Percentiles rank a stretch among this genome's conserved stretches.
phyloP scores from a whole-genome alignment of 1,284 basidiomycete genomes.

The Sporisorium iseilematis-ciliati region DNA sequence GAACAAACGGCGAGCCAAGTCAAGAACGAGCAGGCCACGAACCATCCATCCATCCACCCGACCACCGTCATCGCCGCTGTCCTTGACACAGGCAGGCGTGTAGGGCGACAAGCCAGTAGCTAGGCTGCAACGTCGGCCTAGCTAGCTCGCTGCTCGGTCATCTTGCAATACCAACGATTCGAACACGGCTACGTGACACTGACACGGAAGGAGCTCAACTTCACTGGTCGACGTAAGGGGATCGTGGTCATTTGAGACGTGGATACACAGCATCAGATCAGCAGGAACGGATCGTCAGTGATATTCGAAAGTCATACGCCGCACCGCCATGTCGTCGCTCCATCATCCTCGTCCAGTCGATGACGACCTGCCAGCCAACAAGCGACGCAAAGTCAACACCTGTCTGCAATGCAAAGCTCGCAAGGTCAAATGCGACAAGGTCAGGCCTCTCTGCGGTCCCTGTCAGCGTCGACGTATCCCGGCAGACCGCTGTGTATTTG shows the following conservation, averaged over 20 bases:
- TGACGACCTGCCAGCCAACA: slow-evolving; percentile 43
- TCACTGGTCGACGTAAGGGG: neutral
- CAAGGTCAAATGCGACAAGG: slow-evolving; percentile 65
- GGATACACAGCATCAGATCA: neutral
- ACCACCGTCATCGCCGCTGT: neutral
- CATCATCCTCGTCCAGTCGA: slow-evolving; percentile 42
- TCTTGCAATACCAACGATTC: neutral
- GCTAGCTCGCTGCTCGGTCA: neutral
- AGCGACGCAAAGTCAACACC: slow-evolving; percentile 66
- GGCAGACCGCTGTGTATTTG: slow-evolving; percentile 58
- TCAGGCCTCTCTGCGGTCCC: slow-evolving; percentile 63
- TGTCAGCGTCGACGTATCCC: slow-evolving; percentile 64
- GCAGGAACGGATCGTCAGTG: neutral
- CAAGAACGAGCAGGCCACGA: neutral
- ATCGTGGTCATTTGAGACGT: neutral
- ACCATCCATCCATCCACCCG: slow-evolving; percentile 1
- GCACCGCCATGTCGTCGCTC: slow-evolving; percentile 22
- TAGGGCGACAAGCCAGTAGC: neutral
- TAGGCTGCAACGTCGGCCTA: slow-evolving; percentile 7
- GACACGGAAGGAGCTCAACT: neutral
- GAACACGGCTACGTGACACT: neutral
- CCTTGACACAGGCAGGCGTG: neutral
- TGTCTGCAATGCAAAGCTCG: slow-evolving; percentile 66
- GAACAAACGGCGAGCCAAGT: neutral
- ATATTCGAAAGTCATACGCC: neutral